Conservation (phyloP, 768 basidiomycete genomes). For the Roridomyces roridus region DNA sequence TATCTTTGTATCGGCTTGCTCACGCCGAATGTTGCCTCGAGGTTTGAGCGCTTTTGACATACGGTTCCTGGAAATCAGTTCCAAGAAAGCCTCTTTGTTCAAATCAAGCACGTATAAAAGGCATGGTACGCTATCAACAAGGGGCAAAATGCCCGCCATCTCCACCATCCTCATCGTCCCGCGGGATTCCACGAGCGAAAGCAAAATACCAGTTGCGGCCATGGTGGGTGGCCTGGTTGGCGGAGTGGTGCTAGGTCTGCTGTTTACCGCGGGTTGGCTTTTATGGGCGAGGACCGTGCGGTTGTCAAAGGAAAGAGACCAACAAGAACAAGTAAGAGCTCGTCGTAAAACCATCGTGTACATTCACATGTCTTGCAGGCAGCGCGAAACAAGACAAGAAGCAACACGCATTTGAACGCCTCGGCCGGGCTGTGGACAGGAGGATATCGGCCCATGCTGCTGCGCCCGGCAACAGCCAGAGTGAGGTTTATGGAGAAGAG, state of each 20-base stretch:
- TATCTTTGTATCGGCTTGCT: conserved; percentile 26
- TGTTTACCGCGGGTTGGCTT: conserved; percentile 8
- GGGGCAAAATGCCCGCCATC: conserved; percentile 16
- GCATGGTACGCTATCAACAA: conserved; percentile 8
- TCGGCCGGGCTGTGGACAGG: conserved; percentile 32
- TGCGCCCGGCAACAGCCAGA: conserved; percentile 36
- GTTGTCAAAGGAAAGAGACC: conserved; percentile 6
- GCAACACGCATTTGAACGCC: conserved; percentile 50
- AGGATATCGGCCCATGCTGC: conserved; percentile 35
- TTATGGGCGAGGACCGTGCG: conserved; percentile 9
- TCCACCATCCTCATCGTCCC: conserved; percentile 14
- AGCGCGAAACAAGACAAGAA: conserved; percentile 34
- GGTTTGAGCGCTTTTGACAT: conserved; percentile 9
- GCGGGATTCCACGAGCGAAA: conserved; percentile 14
- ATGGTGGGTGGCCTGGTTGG: conserved; percentile 57
- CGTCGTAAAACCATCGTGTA: not conserved
- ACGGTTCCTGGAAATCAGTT: conserved; percentile 13
- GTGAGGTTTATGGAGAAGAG: conserved; percentile 46
- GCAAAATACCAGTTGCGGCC: conserved; percentile 49
- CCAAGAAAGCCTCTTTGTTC: conserved; percentile 21
- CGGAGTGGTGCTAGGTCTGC: conserved; percentile 53
- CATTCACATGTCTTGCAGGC: conserved; percentile 28
- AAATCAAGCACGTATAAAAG: conserved; percentile 12
- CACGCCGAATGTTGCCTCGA: conserved; percentile 17
- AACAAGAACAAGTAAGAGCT: conserved; percentile 33